Percentiles rank a stretch among this genome's conserved stretches.
Evolutionary conservation across 768 basidiomycete genomes (phyloP).

Genomic region (Sistotremastrum suecicum): DNA sequence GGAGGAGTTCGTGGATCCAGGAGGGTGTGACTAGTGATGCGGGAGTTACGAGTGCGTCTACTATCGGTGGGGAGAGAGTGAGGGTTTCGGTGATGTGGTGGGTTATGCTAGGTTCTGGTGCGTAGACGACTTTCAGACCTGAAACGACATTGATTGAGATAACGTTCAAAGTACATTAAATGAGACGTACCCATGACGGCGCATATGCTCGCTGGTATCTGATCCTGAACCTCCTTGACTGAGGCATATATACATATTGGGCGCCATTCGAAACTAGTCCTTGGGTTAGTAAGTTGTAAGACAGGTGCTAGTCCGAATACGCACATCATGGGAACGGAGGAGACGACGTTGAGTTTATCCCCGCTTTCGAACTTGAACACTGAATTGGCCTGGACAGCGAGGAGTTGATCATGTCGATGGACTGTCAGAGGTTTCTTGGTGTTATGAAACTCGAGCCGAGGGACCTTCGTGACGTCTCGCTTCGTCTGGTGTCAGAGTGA

Average conservation of each 20-base stretch:
- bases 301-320: constrained; percentile 11
- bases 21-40: constrained; percentile 48
- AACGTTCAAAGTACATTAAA: neutral
- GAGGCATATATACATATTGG: constrained; percentile 30
- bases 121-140: constrained; percentile 46
- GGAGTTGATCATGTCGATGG: constrained; percentile 20
- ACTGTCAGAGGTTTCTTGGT: constrained; percentile 34
- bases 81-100: constrained; percentile 49
- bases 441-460: constrained; percentile 34
- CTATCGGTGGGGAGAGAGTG: constrained; percentile 32
- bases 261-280: constrained; percentile 34
- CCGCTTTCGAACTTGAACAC: constrained; percentile 35
- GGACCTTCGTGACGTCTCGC: constrained; percentile 27
- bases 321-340: constrained; percentile 31
- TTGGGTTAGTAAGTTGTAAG: neutral
- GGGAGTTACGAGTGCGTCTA: constrained; percentile 44
- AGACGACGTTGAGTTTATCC: constrained; percentile 35
- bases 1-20: constrained; percentile 52
- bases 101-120: constrained; percentile 32
- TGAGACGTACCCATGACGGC: constrained; percentile 35
- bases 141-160: constrained; percentile 1
- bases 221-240: no score
- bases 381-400: constrained; percentile 23
- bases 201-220: constrained; percentile 16
- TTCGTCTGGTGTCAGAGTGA: no score